Conservation (phyloP, 2,329 filamentous ascomycete genomes). For the Paraphoma sp. region DNA sequence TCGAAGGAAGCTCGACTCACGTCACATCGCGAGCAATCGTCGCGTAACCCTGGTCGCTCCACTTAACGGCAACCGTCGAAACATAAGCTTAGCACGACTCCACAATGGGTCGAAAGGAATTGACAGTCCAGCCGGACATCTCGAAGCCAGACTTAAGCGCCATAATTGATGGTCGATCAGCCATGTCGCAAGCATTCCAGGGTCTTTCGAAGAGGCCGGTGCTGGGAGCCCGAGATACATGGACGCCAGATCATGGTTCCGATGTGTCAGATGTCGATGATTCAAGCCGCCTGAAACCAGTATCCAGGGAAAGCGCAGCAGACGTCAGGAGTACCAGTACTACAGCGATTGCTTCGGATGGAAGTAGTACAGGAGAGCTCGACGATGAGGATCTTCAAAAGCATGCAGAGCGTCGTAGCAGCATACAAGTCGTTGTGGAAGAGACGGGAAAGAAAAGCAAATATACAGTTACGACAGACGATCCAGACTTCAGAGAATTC, state of each 20-base stretch:
- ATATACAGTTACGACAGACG: constrained; percentile 58
- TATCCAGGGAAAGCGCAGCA: constrained; percentile 45
- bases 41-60: constrained; percentile 8
- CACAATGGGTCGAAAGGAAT: constrained; percentile 10
- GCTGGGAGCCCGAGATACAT: constrained; percentile 28
- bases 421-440: constrained; percentile 56
- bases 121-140: constrained; percentile 6
- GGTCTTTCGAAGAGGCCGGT: constrained; percentile 30
- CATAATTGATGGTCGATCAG: constrained; percentile 23
- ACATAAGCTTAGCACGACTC: neutral
- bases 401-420: constrained; percentile 39
- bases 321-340: constrained; percentile 40
- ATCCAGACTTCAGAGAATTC: constrained; percentile 57
- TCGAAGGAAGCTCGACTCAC: constrained; percentile 10
- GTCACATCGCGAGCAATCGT: constrained; percentile 15
- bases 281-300: constrained; percentile 47
- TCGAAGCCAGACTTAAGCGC: constrained; percentile 17
- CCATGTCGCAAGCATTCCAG: constrained; percentile 35
- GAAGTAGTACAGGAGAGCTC: constrained; percentile 20
- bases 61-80: constrained; percentile 2
- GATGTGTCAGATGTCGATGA: constrained; percentile 49
- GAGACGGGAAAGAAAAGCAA: constrained; percentile 54
- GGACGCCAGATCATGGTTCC: constrained; percentile 35
- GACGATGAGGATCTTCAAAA: constrained; percentile 5
- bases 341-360: constrained; percentile 34